A percentile compares a stretch with the other conserved stretches of the same genome.
Conservation (phyloP, 257 asterid genomes). For the Petrea volubilis region DNA sequence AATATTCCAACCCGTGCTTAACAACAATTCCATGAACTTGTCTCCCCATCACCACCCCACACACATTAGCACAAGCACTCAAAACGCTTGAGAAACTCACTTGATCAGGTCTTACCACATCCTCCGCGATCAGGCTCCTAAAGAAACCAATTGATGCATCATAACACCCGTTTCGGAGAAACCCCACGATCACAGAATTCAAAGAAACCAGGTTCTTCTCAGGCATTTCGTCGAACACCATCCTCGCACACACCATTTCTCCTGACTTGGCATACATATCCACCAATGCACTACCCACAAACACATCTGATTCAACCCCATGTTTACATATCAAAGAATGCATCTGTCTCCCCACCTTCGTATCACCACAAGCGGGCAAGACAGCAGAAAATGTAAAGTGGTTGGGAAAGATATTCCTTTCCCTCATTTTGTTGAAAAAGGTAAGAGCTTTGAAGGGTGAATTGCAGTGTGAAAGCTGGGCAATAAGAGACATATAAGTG, state of each 20-base stretch:
- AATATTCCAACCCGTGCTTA: conserved; percentile 43
- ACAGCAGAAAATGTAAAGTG: conserved; percentile 50
- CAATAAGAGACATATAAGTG: conserved; percentile 47
- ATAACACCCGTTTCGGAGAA: conserved; percentile 30
- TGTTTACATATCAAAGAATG: conserved; percentile 40
- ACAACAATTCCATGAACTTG: conserved; percentile 45
- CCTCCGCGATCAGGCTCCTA: conserved; percentile 27
- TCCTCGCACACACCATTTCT: conserved; percentile 27
- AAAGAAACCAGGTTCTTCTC: conserved; percentile 49
- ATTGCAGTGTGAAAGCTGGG: conserved; percentile 38
- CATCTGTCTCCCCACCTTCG: conserved; percentile 39
- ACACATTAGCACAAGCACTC: conserved; percentile 44
- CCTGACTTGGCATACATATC: conserved; percentile 46
- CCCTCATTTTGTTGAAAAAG: conserved; percentile 47
- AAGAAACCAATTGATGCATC: conserved; percentile 33
- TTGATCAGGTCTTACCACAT: conserved; percentile 34
- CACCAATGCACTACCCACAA: conserved; percentile 48
- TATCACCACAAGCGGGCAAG: conserved; percentile 45
- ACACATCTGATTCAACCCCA: conserved; percentile 47
- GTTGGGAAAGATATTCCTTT: conserved; percentile 36
- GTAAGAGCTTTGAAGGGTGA: conserved; percentile 37
- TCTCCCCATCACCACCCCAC: conserved; percentile 30
- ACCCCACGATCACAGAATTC: conserved; percentile 53
- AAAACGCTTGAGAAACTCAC: conserved; percentile 50
- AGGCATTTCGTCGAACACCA: conserved; percentile 53